These are phyloP conservation scores for Moricandia moricandioides DNA, from an alignment of 345 rosid genomes.

Conservation along the genomic window DNA sequence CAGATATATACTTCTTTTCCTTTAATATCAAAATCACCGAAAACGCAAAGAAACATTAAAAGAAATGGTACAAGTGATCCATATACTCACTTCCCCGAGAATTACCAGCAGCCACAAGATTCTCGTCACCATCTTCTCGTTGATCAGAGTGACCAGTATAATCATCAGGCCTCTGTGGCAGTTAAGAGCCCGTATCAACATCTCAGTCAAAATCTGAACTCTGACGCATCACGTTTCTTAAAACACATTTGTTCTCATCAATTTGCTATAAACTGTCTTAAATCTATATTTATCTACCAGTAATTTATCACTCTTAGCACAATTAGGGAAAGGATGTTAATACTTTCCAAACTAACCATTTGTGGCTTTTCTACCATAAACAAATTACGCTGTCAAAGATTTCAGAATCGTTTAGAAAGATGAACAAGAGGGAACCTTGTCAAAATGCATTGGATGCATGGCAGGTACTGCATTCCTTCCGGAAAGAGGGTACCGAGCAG, in stretches of 20 bases:
- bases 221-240: slow-evolving; percentile 45
- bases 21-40: slow-evolving; percentile 1
- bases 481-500: slow-evolving; percentile 44
- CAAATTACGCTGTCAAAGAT: background rate
- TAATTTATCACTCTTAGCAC: slow-evolving; percentile 44
- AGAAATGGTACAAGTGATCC: slow-evolving; percentile 7
- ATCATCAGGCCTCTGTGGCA: slow-evolving; percentile 58
- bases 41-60: background rate
- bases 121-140: slow-evolving; percentile 66
- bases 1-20: background rate
- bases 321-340: slow-evolving; percentile 40
- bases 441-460: slow-evolving; percentile 53
- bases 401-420: background rate
- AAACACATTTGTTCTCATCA: slow-evolving; percentile 44
- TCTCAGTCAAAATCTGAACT: slow-evolving; percentile 49
- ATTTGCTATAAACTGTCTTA: slow-evolving; percentile 34
- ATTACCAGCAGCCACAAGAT: slow-evolving; percentile 56
- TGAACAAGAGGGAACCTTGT: slow-evolving; percentile 55
- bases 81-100: slow-evolving; percentile 69
- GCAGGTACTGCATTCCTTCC: slow-evolving; percentile 53
- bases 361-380: slow-evolving; percentile 16
- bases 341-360: slow-evolving; percentile 36
- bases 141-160: slow-evolving; percentile 54
- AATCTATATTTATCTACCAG: slow-evolving; percentile 50
- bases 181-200: slow-evolving; percentile 49